Evolutionary conservation across 1,139 yeast genomes (phyloP).

Genomic region (Torulaspora globosa): DNA sequence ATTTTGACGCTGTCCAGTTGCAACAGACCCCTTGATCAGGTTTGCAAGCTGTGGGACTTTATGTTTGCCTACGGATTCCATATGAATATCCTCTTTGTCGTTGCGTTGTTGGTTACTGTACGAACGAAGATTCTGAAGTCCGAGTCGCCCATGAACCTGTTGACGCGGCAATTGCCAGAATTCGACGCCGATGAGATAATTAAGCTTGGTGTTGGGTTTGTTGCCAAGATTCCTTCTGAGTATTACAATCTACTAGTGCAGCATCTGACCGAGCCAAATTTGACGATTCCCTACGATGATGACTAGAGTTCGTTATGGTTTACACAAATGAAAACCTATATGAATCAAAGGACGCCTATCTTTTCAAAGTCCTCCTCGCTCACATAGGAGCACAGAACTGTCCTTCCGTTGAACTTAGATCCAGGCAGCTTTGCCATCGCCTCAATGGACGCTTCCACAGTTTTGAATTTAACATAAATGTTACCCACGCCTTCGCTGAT

Average conservation of each 20-base stretch:
- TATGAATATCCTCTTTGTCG: slow-evolving; percentile 76
- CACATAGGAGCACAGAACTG: slow-evolving; percentile 62
- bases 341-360: slow-evolving; percentile 9
- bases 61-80: slow-evolving; percentile 89
- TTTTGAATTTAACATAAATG: slow-evolving; percentile 61
- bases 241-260: slow-evolving; percentile 66
- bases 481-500: slow-evolving; percentile 59
- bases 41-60: slow-evolving; percentile 82
- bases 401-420: slow-evolving; percentile 61
- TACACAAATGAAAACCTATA: slow-evolving; percentile 3
- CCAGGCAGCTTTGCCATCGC: slow-evolving; percentile 70
- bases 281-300: slow-evolving; percentile 16
- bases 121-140: slow-evolving; percentile 57
- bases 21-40: slow-evolving; percentile 78
- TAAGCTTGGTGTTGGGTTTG: slow-evolving; percentile 73
- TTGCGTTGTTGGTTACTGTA: slow-evolving; percentile 74
- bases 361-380: slow-evolving; percentile 54
- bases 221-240: slow-evolving; percentile 67
- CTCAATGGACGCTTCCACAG: slow-evolving; percentile 47
- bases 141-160: slow-evolving; percentile 62
- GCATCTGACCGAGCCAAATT: slow-evolving; percentile 58
- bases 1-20: slow-evolving; percentile 85
- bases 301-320: not conserved
- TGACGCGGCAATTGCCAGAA: slow-evolving; percentile 64
- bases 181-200: slow-evolving; percentile 73